Base-by-base conservation (phyloP, 176 grass and related monocot genomes). In the Oryza nivara region DNA sequence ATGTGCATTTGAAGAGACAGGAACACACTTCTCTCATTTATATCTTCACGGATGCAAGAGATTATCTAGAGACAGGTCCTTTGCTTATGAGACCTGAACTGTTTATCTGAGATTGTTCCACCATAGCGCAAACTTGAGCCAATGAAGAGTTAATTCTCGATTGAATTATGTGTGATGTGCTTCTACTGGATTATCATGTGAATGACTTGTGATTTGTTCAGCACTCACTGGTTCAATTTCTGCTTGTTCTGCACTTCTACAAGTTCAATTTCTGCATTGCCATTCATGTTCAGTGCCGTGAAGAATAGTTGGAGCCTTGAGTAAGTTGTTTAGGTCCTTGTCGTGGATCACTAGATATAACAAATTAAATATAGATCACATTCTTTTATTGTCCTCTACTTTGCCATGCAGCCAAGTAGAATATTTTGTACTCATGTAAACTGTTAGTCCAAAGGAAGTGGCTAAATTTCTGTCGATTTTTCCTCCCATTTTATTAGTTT, bases 321-420 rank as follows among this genome's bases (percentile, higher is more conserved):
- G 22, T 58, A 28, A 70, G 46, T 85, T 15, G n/a, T 61, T 43
- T 68, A 71, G 48, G 13, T 7, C 45, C n/a, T 46, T 35, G 23
- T 44, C 47, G 73, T 44, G 60, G 52, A 60, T 83, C 65, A 44
- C 11, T 80, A 77, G 80, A 13, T 14, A 66, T 72, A 63, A 63
- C 58, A 23, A 13, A 58, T 7, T 56, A 70, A 23, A 78, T 4
- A 60, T 38, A 45, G 17, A 69, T 9, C 48, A 23, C 3, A 61
- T 56, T 72, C 5, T 35, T 52, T 40, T 36, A 34, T 65, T 32
- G 10, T n/a, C 17, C 4, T 16, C 34, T 48, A 22, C 14, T 48
- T 22, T 45, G 4, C 68, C 38, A 9, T 75, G 44, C 63, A 46
- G 13, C 11, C 9, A 28, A 52, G 49, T 51, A 58, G 14, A 64